These are phyloP conservation scores for Sanghuangporus baumii DNA, from an alignment of 1,284 basidiomycete genomes.

Conservation along the genomic window DNA sequence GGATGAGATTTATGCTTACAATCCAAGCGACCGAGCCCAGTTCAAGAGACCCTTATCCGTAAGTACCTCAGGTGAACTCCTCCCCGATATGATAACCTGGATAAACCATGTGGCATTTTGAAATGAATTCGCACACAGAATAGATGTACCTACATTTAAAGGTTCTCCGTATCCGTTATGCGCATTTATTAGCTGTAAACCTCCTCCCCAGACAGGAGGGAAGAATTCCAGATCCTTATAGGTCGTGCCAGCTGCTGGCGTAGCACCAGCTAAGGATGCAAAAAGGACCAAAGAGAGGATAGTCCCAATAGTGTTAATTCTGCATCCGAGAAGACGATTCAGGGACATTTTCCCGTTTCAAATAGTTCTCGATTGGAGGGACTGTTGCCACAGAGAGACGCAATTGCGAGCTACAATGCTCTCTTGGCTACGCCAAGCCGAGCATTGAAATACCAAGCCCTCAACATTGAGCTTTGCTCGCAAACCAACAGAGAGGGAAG, in stretches of 20 bases:
- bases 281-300: background rate
- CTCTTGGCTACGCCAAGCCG: too few relatives aligned
- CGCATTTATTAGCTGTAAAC: conserved; percentile 47
- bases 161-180: conserved; percentile 56
- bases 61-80: conserved; percentile 62
- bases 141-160: conserved; percentile 43
- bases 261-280: background rate
- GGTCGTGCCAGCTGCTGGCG: background rate
- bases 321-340: background rate
- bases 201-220: conserved; percentile 40
- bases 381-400: background rate
- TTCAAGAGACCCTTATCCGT: conserved; percentile 56
- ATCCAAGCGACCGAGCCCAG: conserved; percentile 59
- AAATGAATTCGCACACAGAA: background rate
- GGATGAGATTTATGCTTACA: conserved; percentile 35
- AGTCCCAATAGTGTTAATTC: background rate
- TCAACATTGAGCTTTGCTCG: too few relatives aligned
- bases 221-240: conserved; percentile 28
- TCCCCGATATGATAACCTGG: conserved; percentile 32
- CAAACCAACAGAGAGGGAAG: too few relatives aligned
- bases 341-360: background rate
- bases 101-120: conserved; percentile 22
- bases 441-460: too few relatives aligned
- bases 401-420: background rate
- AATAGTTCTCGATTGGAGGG: background rate